phyloP scores from a whole-genome alignment of 2,329 filamentous ascomycete genomes.

The Talaromyces amestolkiae region DNA sequence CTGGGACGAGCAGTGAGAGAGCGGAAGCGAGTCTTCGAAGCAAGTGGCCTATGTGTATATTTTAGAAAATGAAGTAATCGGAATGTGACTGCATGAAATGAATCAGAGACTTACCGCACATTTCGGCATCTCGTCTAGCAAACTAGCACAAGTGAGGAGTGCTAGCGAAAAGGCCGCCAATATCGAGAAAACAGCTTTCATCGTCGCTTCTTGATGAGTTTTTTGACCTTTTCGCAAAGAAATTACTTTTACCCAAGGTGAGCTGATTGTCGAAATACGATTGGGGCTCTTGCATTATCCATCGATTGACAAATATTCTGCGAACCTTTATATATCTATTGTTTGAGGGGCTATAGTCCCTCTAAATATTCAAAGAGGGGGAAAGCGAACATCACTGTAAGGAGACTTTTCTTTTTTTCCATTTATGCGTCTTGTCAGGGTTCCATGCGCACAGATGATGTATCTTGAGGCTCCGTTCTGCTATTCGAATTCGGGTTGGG shows the following conservation, averaged over 20 bases:
- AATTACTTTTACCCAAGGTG: neutral
- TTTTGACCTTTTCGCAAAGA: neutral
- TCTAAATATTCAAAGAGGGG: neutral
- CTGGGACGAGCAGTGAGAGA: conserved; percentile 10
- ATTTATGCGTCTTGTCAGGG: neutral
- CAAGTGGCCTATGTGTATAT: conserved; percentile 12
- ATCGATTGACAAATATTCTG: neutral
- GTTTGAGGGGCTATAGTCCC: too few species aligned
- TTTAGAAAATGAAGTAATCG: neutral
- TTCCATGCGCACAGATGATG: conserved; percentile 2
- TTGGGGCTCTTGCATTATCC: neutral
- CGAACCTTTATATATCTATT: neutral
- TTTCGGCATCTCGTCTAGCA: conserved; percentile 11
- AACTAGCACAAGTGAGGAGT: neutral
- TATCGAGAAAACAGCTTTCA: conserved; percentile 5
- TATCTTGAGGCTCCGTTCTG: neutral
- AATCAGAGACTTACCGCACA: conserved; percentile 12
- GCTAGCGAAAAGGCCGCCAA: conserved; percentile 2
- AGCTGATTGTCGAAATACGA: neutral
- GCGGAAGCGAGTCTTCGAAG: conserved; percentile 14
- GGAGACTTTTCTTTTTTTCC: conserved; percentile 11
- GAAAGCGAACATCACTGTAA: neutral
- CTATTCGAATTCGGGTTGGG: conserved; percentile 4
- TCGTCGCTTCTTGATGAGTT: neutral
- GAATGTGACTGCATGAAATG: neutral